These are phyloP conservation scores for Heliamphora exappendiculata DNA, from an alignment of 148 eudicot genomes.

Conservation along the genomic window DNA sequence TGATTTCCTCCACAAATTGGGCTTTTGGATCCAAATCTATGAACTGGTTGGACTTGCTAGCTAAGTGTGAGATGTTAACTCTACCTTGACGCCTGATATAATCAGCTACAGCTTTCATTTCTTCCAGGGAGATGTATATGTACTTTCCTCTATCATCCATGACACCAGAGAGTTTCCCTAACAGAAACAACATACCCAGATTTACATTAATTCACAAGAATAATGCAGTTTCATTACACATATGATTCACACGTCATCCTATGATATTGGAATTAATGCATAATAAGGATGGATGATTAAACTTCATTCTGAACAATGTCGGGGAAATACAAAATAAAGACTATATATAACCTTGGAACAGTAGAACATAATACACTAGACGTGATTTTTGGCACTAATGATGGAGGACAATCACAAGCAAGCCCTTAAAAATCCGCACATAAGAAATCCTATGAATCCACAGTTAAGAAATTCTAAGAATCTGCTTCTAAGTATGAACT, in stretches of 20 bases:
- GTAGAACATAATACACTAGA: neutral
- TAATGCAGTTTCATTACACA: neutral
- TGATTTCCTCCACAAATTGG: constrained; percentile 48
- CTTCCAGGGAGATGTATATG: constrained; percentile 89
- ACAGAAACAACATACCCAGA: neutral
- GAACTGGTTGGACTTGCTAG: constrained; percentile 95
- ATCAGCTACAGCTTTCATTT: constrained; percentile 97
- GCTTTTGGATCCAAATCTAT: constrained; percentile 87
- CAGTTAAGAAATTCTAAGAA: no score
- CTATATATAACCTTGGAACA: neutral
- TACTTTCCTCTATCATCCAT: constrained; percentile 99
- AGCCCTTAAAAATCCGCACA: no score
- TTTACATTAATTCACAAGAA: neutral
- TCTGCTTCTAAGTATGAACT: no score
- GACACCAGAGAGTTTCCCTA: constrained; percentile 93
- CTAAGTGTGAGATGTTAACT: constrained; percentile 89
- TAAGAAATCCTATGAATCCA: no score
- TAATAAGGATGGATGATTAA: neutral
- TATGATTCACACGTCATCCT: neutral
- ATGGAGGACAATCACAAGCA: no score
- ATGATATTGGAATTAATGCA: neutral
- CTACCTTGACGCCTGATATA: constrained; percentile 83
- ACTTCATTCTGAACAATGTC: neutral
- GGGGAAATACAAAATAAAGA: neutral
- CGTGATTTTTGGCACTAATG: no score